Conservation (phyloP, 768 basidiomycete species). For the Amanita jacksonii region DNA sequence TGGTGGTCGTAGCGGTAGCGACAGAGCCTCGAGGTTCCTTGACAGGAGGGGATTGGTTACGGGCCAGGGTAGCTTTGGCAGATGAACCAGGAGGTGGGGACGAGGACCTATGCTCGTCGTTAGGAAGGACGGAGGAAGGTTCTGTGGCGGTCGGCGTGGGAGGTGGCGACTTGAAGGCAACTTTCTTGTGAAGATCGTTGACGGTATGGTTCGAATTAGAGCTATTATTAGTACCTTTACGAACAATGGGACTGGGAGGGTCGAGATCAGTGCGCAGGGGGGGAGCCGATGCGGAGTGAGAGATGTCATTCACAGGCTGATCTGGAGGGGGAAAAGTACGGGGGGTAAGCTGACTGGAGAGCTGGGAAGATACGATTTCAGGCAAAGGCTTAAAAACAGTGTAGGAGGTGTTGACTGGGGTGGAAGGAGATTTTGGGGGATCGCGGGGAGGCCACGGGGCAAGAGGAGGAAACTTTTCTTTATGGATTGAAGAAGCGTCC, state of each 20-base stretch:
- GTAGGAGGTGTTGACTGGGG: slow-evolving; percentile 35
- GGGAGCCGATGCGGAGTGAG: slow-evolving; percentile 20
- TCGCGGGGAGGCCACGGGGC: slow-evolving; percentile 57
- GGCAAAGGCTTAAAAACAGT: slow-evolving; percentile 64
- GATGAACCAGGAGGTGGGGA: slow-evolving; percentile 20
- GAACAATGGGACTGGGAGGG: slow-evolving; percentile 22
- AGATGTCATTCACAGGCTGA: slow-evolving; percentile 18
- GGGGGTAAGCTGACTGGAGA: slow-evolving; percentile 23
- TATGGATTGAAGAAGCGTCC: slow-evolving; percentile 18
- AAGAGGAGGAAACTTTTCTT: slow-evolving; percentile 65
- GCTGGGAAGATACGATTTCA: slow-evolving; percentile 39
- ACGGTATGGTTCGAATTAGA: slow-evolving; percentile 15
- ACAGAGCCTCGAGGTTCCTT: slow-evolving; percentile 64
- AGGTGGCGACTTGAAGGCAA: slow-evolving; percentile 78
- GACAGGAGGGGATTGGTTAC: slow-evolving; percentile 66
- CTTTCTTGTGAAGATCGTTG: slow-evolving; percentile 67
- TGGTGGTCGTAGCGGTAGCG: slow-evolving; percentile 54
- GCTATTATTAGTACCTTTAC: slow-evolving; percentile 25
- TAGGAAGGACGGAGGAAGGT: slow-evolving; percentile 16
- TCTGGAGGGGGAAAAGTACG: slow-evolving; percentile 23
- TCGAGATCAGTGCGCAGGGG: slow-evolving; percentile 18
- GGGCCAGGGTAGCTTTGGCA: slow-evolving; percentile 59
- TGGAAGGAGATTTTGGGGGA: slow-evolving; percentile 19
- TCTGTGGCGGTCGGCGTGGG: slow-evolving; percentile 32
- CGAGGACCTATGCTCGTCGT: slow-evolving; percentile 3